These are phyloP conservation scores for Rhodocollybia butyracea DNA, from an alignment of 768 basidiomycete species.

Conservation along the genomic window DNA sequence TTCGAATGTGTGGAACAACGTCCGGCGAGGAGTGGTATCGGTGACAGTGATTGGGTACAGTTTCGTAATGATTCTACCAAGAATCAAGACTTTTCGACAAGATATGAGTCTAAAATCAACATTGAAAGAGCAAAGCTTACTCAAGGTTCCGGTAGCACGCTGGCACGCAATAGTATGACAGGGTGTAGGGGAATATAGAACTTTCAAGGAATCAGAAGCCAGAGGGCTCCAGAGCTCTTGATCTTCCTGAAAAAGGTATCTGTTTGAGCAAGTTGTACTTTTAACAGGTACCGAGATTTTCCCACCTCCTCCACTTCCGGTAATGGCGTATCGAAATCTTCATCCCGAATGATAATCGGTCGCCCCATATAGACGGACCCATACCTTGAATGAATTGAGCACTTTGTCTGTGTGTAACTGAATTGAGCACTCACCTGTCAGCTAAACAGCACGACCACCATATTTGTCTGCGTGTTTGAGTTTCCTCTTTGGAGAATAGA, in stretches of 20 bases:
- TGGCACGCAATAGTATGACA: conserved; percentile 52
- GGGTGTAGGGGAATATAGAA: conserved; percentile 45
- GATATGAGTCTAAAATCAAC: background rate
- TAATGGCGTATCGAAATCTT: conserved; percentile 65
- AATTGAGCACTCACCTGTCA: conserved; percentile 50
- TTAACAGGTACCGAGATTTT: background rate
- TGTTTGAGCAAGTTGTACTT: conserved; percentile 3
- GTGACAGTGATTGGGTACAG: conserved; percentile 66
- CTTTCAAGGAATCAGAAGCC: conserved; percentile 31
- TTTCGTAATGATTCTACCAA: conserved; percentile 61
- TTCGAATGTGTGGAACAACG: conserved; percentile 54
- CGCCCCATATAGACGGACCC: conserved; percentile 77
- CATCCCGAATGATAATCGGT: conserved; percentile 63
- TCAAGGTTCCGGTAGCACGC: conserved; percentile 52
- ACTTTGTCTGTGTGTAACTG: background rate
- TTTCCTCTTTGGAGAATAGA: conserved; percentile 64
- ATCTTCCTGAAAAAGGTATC: conserved; percentile 42
- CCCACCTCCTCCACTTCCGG: conserved; percentile 53
- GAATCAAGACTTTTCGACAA: conserved; percentile 49
- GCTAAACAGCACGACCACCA: conserved; percentile 77
- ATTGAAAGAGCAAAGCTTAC: conserved; percentile 33
- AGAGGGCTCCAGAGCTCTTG: conserved; percentile 52
- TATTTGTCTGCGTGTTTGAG: conserved; percentile 68
- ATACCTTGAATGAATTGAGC: conserved; percentile 39
- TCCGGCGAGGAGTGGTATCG: conserved; percentile 43